phyloP scores from a whole-genome alignment of 169 alveolate species.

The Besnoitia besnoiti region DNA sequence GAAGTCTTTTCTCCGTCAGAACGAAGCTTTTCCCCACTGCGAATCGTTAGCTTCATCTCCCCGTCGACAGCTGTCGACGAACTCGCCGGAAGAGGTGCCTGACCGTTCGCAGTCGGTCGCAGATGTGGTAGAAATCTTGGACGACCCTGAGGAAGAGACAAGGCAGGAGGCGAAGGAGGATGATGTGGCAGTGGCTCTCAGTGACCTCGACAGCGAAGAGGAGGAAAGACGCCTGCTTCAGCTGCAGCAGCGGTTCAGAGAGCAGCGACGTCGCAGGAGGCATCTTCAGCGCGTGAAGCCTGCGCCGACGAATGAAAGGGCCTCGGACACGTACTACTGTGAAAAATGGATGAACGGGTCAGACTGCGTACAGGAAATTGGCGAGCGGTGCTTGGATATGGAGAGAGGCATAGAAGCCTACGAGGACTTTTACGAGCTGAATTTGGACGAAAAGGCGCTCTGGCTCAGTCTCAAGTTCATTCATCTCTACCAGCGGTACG shows the following conservation, averaged over 20 bases:
- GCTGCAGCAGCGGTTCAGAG: neutral
- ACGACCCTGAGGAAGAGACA: neutral
- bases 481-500: neutral
- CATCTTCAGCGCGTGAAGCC: neutral
- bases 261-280: neutral
- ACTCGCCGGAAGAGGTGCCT: neutral
- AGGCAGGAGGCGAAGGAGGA: neutral
- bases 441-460: neutral
- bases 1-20: neutral
- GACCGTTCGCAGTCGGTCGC: neutral
- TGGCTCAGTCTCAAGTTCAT: slow-evolving; percentile 6
- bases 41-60: neutral
- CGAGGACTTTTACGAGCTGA: neutral
- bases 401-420: neutral
- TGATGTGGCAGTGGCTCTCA: neutral
- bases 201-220: slow-evolving; percentile 24
- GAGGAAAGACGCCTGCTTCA: neutral
- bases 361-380: neutral
- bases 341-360: neutral
- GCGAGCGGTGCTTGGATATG: neutral
- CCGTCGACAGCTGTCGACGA: neutral
- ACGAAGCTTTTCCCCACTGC: neutral
- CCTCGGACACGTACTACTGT: neutral
- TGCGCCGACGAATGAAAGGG: neutral
- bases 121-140: neutral